phyloP scores from a whole-genome alignment of 345 rosid genomes.

The Fremontodendron californicum region DNA sequence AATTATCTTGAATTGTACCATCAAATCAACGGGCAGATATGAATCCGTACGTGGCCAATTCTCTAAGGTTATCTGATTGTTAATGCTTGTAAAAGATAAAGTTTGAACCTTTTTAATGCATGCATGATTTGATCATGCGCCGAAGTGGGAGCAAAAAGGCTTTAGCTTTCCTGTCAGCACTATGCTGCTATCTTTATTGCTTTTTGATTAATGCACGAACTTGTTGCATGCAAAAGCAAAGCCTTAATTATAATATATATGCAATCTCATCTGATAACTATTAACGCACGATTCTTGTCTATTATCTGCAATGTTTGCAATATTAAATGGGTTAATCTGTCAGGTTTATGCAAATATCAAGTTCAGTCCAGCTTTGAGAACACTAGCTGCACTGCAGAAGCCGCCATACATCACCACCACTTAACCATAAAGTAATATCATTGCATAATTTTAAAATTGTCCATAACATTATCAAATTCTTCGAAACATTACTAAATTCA shows the following conservation, averaged over 20 bases:
- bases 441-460: too few relatives aligned
- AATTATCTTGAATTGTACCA: background rate
- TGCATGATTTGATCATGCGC: slow-evolving; percentile 4
- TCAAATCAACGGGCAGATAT: background rate
- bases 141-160: background rate
- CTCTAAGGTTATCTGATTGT: background rate
- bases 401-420: slow-evolving; percentile 50
- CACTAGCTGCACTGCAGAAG: slow-evolving; percentile 13
- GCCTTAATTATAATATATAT: background rate
- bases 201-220: background rate
- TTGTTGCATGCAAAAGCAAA: background rate
- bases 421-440: background rate
- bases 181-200: background rate
- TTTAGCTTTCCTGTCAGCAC: background rate
- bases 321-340: background rate
- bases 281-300: slow-evolving; percentile 1
- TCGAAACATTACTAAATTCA: too few relatives aligned
- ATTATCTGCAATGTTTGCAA: background rate
- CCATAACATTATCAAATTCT: too few relatives aligned
- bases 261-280: background rate
- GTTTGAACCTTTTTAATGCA: background rate
- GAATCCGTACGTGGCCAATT: background rate
- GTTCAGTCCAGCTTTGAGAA: background rate
- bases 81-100: background rate
- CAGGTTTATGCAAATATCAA: background rate